phyloP scores from a whole-genome alignment of 164 flowering plant species.

The Taxillus chinensis region DNA sequence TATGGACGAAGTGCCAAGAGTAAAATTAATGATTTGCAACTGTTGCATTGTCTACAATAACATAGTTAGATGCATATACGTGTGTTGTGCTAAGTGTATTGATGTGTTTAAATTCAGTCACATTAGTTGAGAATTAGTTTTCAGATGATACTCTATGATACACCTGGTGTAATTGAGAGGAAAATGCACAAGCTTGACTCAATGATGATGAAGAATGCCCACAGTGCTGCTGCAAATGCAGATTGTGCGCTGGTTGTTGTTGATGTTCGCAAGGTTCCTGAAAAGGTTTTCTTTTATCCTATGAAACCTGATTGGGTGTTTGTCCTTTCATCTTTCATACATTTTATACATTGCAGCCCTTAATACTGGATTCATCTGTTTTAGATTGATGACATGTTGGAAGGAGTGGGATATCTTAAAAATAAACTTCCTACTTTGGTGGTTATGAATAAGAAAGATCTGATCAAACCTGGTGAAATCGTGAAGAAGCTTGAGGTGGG shows the following conservation, averaged over 20 bases:
- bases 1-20: no score
- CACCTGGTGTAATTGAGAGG: constrained; percentile 96
- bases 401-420: constrained; percentile 49
- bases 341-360: background rate
- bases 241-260: constrained; percentile 89
- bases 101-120: background rate
- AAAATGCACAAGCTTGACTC: constrained; percentile 91
- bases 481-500: constrained; percentile 88
- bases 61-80: no score
- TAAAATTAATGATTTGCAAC: no score
- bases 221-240: constrained; percentile 76
- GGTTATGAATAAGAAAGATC: constrained; percentile 87
- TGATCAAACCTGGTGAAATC: constrained; percentile 94
- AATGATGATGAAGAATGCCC: constrained; percentile 98
- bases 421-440: constrained; percentile 64
- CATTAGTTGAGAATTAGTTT: constrained; percentile 17
- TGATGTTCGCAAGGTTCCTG: constrained; percentile 82
- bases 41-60: no score
- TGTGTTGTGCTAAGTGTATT: background rate
- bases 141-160: constrained; percentile 94
- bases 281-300: constrained; percentile 45
- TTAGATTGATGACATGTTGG: constrained; percentile 83
- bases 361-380: constrained; percentile 2
- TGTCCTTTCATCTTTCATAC: constrained; percentile 7
- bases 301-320: background rate